Evolutionary conservation across 139 green algal species (phyloP), one percentile per base, ranked within the genome.

Genomic region (Raphidocelis subcapitata): DNA sequence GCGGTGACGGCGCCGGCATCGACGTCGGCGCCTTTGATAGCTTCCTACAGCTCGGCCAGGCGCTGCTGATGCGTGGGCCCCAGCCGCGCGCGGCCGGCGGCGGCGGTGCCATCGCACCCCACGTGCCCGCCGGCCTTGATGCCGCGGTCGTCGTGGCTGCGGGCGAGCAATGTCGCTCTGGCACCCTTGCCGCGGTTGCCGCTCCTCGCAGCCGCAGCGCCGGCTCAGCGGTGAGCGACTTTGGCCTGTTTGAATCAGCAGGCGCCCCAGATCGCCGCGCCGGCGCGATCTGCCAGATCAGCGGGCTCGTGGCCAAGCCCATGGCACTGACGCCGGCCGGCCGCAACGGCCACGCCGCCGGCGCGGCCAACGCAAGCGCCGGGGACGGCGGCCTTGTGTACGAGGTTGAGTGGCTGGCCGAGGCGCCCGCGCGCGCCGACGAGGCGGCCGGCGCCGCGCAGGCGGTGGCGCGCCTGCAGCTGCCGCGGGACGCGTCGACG

Each of bases 31-130:
- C 81, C 23, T 44, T 89, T 47, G 84, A 89, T 62, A 81, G 74
- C 73, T 82, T 49, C 52, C 66, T 89, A 62, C 84, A 89, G 81
- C 75, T 87, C 23, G 84, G 84, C 2, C 84, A 89, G 75, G 56
- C 81, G 15, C 82, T 85, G 49, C 76, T 87, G 14, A 44, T 71
- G 54, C n/a, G n/a, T n/a, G n/a, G n/a, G n/a, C n/a, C n/a, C n/a
- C n/a, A n/a, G n/a, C n/a, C n/a, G n/a, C n/a, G n/a, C n/a, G n/a
- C n/a, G n/a, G n/a, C n/a, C n/a, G 32, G 61, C 16, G 20, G 49
- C 28, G 24, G 35, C 15, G 70, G 60, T 47, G 24, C 21, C 12
- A 24, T 14, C 60, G 60, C 60, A 14, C 4, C 16, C 28, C 41
- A 49, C 60, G 60, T 46, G 15, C 60, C 60, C 60, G 60, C 60